Evolutionary conservation across 1,284 basidiomycete species (phyloP).

Genomic region (Cutaneotrichosporon cavernicola): DNA sequence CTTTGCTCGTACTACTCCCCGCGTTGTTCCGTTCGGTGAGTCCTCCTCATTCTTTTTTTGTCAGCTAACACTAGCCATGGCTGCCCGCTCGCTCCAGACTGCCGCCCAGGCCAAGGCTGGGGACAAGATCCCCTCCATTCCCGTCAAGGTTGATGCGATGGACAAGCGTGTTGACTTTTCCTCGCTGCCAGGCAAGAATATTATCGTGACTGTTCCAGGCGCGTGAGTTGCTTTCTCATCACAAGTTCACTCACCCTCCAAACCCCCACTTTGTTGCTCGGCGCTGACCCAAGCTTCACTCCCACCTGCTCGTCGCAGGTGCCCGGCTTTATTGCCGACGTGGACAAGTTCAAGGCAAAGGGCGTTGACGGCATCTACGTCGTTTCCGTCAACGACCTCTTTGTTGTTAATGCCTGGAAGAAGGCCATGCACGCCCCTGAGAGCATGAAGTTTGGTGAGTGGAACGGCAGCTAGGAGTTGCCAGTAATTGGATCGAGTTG

Average conservation of each 20-base stretch:
- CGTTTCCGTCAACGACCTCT: conserved; percentile 69
- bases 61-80: conserved; percentile 5
- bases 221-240: conserved; percentile 31
- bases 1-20: background rate
- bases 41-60: background rate
- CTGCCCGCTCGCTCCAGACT: conserved; percentile 7
- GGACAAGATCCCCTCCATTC: conserved; percentile 52
- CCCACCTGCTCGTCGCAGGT: conserved; percentile 60
- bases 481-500: too few species aligned
- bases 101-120: conserved; percentile 15
- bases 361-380: conserved; percentile 69
- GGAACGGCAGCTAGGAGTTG: too few species aligned
- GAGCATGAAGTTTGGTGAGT: conserved; percentile 48
- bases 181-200: conserved; percentile 63
- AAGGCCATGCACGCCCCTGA: conserved; percentile 56
- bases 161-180: conserved; percentile 58
- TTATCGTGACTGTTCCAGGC: conserved; percentile 61
- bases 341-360: conserved; percentile 64
- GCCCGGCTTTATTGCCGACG: conserved; percentile 64
- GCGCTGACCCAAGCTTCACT: conserved; percentile 57
- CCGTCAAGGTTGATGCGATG: conserved; percentile 62
- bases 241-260: conserved; percentile 27
- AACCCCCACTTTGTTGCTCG: background rate
- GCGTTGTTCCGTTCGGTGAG: conserved; percentile 7
- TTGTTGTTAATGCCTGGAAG: conserved; percentile 66